Base-by-base conservation (phyloP, 2,329 filamentous ascomycete genomes). In the Leptodontidium sp. region DNA sequence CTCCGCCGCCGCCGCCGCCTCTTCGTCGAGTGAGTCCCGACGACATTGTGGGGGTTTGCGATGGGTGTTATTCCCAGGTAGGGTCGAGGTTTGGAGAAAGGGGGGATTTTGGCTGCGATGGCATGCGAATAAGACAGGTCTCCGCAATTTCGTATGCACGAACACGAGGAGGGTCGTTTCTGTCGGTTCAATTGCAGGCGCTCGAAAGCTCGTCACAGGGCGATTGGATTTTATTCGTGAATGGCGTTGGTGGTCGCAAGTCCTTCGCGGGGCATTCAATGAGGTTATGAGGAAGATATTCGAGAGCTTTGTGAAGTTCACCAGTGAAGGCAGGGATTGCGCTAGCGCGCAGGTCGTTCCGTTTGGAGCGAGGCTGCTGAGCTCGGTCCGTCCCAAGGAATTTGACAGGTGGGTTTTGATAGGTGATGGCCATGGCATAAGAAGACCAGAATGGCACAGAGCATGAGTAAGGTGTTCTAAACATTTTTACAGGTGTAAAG, bases 21-120 rank as follows among this genome's bases (percentile, higher is more conserved):
- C 90, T 86, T 87, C 87, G 87, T 80, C 87, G 82, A 70, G 87
- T 90, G 78, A 90, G 82, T 75, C 87, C 87, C 70, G 86, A 87
- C 70, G 84, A 83, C 75, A 82, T 83, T 68, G 65, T 72, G 65
- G 47, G 53, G 38, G 58, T 69, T 68, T 64, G 64, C 58, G 61
- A 69, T 72, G 70, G 67, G 61, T 64, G 61, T 68, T 71, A 65
- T 58, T 68, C 66, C 66, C 69, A 68, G 40, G 64, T 70, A 38
- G 62, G 47, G 52, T 73, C 61, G 71, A 64, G 65, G 61, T 68
- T 61, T 71, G 71, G 70, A 58, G 70, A 69, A 73, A 77, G 69
- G 74, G 73, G 72, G 65, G 52, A 69, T 64, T 67, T 69, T 53
- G 63, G 64, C 62, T 66, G 72, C 66, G 66, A 63, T 49, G 64